Percentiles rank a stretch among this genome's conserved stretches.
phyloP scores from a whole-genome alignment of 1,139 yeast species.

The Candida glucosophila region DNA sequence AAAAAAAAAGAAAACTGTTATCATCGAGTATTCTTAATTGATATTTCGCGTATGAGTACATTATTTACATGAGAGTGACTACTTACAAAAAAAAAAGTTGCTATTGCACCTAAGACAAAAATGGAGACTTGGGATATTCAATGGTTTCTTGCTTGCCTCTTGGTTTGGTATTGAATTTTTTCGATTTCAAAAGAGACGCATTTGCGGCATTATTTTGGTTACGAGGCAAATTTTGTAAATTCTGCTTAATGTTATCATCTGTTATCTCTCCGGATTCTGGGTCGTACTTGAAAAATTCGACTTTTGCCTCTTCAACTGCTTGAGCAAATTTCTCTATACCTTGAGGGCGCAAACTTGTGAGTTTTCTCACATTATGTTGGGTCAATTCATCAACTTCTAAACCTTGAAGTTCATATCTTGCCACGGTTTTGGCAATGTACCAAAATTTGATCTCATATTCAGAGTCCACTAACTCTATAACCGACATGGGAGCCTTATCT shows the following conservation, averaged over 20 bases:
- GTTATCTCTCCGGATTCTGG: conserved; percentile 17
- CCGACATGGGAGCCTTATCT: conserved; percentile 87
- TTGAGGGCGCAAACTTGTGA: conserved; percentile 35
- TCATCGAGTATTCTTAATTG: no score
- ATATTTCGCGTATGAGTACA: no score
- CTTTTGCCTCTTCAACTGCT: conserved; percentile 60
- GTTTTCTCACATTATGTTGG: conserved; percentile 44
- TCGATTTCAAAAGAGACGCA: conserved; percentile 24
- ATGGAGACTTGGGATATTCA: conserved; percentile 31
- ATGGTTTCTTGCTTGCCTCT: conserved; percentile 14
- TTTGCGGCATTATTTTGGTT: no score
- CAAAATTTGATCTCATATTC: conserved; percentile 70
- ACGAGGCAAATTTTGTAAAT: conserved; percentile 27
- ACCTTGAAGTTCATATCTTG: conserved; percentile 64
- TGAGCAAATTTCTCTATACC: conserved; percentile 49
- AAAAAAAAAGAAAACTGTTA: no score
- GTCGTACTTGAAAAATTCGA: conserved; percentile 39
- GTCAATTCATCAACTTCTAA: conserved; percentile 57
- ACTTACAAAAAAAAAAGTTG: no score
- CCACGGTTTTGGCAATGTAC: conserved; percentile 72
- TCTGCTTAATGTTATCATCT: conserved; percentile 15
- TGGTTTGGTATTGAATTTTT: conserved; percentile 27
- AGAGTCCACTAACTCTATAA: conserved; percentile 76
- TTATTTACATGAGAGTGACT: no score
- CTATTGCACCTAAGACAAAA: no score